These are phyloP conservation scores for Ceratobasidium sp. DNA, from an alignment of 1,284 basidiomycete species.

Conservation along the genomic window DNA sequence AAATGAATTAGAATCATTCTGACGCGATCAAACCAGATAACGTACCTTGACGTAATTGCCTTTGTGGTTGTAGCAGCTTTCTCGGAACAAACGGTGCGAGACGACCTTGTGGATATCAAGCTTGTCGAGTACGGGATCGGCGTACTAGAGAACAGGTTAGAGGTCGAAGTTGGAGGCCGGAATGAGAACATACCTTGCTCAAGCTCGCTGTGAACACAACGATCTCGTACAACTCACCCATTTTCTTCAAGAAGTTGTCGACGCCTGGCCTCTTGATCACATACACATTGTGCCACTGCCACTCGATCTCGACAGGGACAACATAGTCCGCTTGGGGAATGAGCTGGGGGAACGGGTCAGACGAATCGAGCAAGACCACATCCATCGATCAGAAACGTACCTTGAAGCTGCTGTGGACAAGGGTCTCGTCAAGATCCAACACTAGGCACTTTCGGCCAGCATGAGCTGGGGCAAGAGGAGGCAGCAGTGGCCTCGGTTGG, in stretches of 20 bases:
- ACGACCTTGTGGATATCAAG: constrained; percentile 92
- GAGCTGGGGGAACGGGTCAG: constrained; percentile 60
- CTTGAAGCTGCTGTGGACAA: constrained; percentile 94
- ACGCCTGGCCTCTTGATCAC: constrained; percentile 99
- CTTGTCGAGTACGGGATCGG: constrained; percentile 97
- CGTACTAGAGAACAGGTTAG: constrained; percentile 67
- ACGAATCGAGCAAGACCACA: not conserved
- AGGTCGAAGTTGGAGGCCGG: not conserved
- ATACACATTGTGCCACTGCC: constrained; percentile 97
- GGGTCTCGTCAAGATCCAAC: constrained; percentile 93
- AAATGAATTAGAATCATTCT: constrained; percentile 40
- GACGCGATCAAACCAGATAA: not conserved
- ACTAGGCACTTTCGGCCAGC: constrained; percentile 90
- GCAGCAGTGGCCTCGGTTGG: constrained; percentile 80
- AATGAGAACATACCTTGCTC: constrained; percentile 73
- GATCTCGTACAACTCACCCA: constrained; percentile 98
- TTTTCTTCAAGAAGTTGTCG: constrained; percentile 93
- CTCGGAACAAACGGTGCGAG: constrained; percentile 94
- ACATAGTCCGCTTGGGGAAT: constrained; percentile 97
- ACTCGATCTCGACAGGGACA: constrained; percentile 98
- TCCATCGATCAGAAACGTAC: constrained; percentile 52
- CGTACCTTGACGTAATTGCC: constrained; percentile 98
- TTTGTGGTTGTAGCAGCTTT: constrained; percentile 98
- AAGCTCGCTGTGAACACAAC: constrained; percentile 98
- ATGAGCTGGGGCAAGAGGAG: constrained; percentile 74